Evolutionary conservation across 306 rosid genomes (phyloP), one percentile per base, ranked within the genome.

Genomic region (Castanea sativa): DNA sequence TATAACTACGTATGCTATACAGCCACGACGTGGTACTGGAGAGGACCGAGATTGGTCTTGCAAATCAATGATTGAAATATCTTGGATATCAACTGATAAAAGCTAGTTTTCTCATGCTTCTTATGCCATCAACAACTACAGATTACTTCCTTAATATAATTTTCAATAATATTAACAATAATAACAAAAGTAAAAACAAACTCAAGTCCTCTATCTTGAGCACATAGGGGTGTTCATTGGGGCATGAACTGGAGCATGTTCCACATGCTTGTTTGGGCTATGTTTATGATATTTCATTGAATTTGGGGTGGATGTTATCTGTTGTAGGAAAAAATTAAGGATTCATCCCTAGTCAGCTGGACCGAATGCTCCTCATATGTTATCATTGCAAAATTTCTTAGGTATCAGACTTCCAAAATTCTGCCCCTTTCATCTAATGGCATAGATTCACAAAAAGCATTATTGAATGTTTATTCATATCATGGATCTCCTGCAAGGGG

Each of bases 61-160:
- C 68, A 85, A 92, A 82, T 83, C 94, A 59, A 85, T 84, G 80
- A 87, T 94, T 33, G 97, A 94, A 83, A 91, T 92, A 79, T 88
- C 87, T 58, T 90, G 92, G 87, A 94, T 94, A 86, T 88, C 99
- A 76, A 88, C 97, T 23, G 88, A 80, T 74, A 91, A 94, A 76
- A 88, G 89, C 82, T 91, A 90, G 81, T 89, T 93, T 84, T 89
- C 97, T 83, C 95, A 87, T 51, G 97, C 95, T 81, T 92, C 97
- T 55, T 90, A 81, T 55, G 95, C 97, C 85, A 92, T 94, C 55
- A 88, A 83, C 82, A 90, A 88, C 83, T 94, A 92, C 88, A 88
- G 97, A 97, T 92, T 79, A 20, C 84, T 86, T 73, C 71, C 59
- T 35, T 71, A 16, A 15, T 33, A n/a, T 35, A 29, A 67, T 67